These are phyloP conservation scores for Ogataea glucozyma DNA, from an alignment of 805 yeast species.

Conservation along the genomic window DNA sequence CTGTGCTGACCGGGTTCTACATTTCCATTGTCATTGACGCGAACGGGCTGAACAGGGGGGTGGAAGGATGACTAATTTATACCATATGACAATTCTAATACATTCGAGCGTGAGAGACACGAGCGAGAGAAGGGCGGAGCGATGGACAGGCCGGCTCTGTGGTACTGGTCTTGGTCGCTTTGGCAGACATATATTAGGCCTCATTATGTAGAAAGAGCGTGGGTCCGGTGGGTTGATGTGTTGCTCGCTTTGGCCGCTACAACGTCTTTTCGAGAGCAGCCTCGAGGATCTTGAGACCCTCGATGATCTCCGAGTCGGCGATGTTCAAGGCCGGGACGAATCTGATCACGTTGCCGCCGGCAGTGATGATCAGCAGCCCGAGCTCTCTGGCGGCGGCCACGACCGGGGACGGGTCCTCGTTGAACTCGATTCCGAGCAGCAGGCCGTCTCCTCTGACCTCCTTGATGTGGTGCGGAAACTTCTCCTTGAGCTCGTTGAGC, in stretches of 20 bases:
- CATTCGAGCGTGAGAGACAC: too few species aligned
- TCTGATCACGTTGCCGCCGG: slow-evolving; percentile 89
- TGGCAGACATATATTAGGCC: not conserved
- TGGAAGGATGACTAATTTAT: too few species aligned
- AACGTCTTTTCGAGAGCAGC: slow-evolving; percentile 43
- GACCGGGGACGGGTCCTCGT: slow-evolving; percentile 61
- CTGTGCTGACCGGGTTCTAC: slow-evolving; percentile 79
- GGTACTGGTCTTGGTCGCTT: too few species aligned
- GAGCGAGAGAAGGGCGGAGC: too few species aligned
- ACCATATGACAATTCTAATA: too few species aligned
- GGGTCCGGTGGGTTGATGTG: too few species aligned
- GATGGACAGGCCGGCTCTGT: too few species aligned
- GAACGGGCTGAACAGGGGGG: slow-evolving; percentile 14
- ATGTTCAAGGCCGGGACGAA: slow-evolving; percentile 91
- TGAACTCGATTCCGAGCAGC: slow-evolving; percentile 79
- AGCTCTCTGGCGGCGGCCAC: slow-evolving; percentile 69
- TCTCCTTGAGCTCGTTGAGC: slow-evolving; percentile 49
- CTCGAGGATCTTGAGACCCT: slow-evolving; percentile 73
- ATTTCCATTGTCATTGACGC: slow-evolving; percentile 48
- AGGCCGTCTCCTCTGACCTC: slow-evolving; percentile 89
- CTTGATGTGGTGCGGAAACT: slow-evolving; percentile 59
- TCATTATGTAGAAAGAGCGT: too few species aligned
- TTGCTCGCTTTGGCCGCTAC: too few species aligned
- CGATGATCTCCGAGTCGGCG: slow-evolving; percentile 61
- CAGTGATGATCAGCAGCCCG: slow-evolving; percentile 84